A percentile compares a stretch with the other conserved stretches of the same genome.
These are phyloP conservation scores for Stephanodiscus minutulus DNA, from an alignment of 108 stramenopile species.

Conservation along the genomic window DNA sequence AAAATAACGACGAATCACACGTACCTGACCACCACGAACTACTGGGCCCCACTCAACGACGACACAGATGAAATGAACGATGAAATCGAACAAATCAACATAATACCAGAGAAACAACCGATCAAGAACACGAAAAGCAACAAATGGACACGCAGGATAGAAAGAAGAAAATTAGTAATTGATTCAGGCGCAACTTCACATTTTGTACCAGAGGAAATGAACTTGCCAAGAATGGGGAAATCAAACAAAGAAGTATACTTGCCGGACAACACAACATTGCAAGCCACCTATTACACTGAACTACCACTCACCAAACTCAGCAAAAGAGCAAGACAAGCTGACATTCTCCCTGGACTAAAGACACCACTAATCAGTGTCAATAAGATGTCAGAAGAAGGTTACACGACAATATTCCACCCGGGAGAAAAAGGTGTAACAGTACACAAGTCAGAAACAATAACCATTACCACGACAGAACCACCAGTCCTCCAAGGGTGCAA, in stretches of 20 bases:
- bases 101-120: not conserved
- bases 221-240: not conserved
- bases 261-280: not conserved
- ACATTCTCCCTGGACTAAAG: not conserved
- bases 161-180: not conserved
- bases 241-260: not conserved
- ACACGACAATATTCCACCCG: not conserved
- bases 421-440: not conserved
- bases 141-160: not conserved
- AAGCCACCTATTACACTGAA: not conserved
- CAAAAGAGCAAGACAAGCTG: not conserved
- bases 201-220: not conserved
- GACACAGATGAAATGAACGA: not conserved
- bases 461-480: no score
- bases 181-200: not conserved
- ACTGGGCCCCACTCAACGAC: not conserved
- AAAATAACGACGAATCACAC: no score
- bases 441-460: not conserved
- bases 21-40: no score
- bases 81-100: not conserved
- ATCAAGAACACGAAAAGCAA: not conserved
- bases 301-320: not conserved
- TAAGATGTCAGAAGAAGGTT: not conserved
- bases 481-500: not conserved
- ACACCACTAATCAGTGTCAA: not conserved